These are phyloP conservation scores for Peronospora destructor DNA, from an alignment of 352 stramenopile genomes.

Conservation along the genomic window DNA sequence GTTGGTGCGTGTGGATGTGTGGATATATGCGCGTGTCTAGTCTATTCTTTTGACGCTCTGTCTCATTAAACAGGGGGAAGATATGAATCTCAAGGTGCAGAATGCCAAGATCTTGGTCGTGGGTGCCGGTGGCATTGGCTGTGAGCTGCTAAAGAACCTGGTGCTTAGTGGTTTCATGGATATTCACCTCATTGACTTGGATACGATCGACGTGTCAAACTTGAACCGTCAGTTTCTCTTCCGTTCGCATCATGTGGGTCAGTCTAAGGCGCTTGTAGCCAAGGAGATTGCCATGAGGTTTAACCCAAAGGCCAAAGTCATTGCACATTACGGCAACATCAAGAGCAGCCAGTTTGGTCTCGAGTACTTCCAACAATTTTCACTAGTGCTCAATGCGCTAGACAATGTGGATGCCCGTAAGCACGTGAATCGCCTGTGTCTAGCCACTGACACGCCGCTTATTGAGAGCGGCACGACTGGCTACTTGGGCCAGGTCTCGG, in stretches of 20 bases:
- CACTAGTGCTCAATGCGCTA: slow-evolving; percentile 98
- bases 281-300: slow-evolving; percentile 76
- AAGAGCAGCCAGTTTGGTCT: slow-evolving; percentile 89
- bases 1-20: slow-evolving; percentile 35
- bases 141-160: slow-evolving; percentile 99
- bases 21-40: too few species aligned
- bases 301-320: slow-evolving; percentile 86
- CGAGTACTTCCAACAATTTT: slow-evolving; percentile 94
- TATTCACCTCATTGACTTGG: slow-evolving; percentile 95
- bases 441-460: slow-evolving; percentile 79
- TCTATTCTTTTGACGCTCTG: neutral
- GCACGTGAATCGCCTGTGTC: slow-evolving; percentile 98
- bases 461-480: slow-evolving; percentile 98
- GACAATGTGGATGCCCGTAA: slow-evolving; percentile 98
- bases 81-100: slow-evolving; percentile 65
- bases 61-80: slow-evolving; percentile 32
- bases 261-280: slow-evolving; percentile 91
- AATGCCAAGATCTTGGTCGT: slow-evolving; percentile 92
- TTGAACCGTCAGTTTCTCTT: slow-evolving; percentile 99
- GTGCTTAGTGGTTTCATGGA: slow-evolving; percentile 93
- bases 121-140: slow-evolving; percentile 97
- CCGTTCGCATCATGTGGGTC: slow-evolving; percentile 93
- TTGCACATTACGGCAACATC: slow-evolving; percentile 97
- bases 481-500: slow-evolving; percentile 95
- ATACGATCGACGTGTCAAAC: slow-evolving; percentile 99